A percentile compares a stretch with the other conserved stretches of the same genome.
Evolutionary conservation across 2,329 filamentous ascomycete genomes (phyloP).

Genomic region (Bipolaris gigantea): DNA sequence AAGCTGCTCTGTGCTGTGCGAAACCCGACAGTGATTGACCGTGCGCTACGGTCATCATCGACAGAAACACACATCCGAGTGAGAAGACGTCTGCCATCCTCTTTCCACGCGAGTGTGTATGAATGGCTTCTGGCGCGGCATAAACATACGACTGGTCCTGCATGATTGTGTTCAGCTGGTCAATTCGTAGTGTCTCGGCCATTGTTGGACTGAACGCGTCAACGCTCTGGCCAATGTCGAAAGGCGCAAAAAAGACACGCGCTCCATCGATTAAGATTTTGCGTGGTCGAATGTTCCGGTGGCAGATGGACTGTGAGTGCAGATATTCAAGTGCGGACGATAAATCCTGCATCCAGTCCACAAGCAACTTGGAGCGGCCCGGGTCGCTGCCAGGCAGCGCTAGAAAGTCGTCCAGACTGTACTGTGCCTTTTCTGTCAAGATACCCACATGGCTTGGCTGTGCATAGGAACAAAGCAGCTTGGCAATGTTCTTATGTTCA

Average conservation of each 20-base stretch:
- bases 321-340: conserved; percentile 45
- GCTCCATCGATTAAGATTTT: conserved; percentile 46
- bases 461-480: conserved; percentile 44
- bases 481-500: conserved; percentile 46
- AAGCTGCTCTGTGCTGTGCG: conserved; percentile 38
- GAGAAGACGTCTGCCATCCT: conserved; percentile 46
- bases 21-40: conserved; percentile 41
- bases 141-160: conserved; percentile 44
- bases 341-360: conserved; percentile 48
- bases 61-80: conserved; percentile 45
- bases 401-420: conserved; percentile 45
- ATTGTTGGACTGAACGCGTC: conserved; percentile 36
- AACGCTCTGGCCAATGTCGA: conserved; percentile 39
- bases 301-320: conserved; percentile 42
- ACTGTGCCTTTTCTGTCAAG: conserved; percentile 38
- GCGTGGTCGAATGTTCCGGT: conserved; percentile 43
- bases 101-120: conserved; percentile 40
- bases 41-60: conserved; percentile 45
- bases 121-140: conserved; percentile 44
- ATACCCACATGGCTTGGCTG: conserved; percentile 44
- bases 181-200: conserved; percentile 32
- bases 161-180: conserved; percentile 37
- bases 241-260: conserved; percentile 41
- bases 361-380: conserved; percentile 37
- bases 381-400: conserved; percentile 33